Conservation (phyloP, 2,329 filamentous ascomycete species). For the Penicillium corylophilum region DNA sequence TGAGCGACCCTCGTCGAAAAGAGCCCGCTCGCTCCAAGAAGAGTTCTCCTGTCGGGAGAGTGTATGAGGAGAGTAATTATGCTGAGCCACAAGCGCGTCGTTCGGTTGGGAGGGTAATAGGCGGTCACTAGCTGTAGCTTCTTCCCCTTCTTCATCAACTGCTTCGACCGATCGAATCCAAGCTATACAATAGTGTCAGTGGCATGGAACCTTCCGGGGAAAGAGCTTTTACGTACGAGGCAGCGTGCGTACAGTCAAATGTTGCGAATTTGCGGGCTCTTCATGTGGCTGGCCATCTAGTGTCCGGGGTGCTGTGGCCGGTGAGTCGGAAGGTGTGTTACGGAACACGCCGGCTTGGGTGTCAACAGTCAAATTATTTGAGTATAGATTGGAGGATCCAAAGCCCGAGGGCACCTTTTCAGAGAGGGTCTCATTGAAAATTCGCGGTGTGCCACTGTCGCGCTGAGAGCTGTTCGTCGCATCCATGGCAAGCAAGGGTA, state of each 20-base stretch:
- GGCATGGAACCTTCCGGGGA: not conserved
- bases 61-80: slow-evolving; percentile 44
- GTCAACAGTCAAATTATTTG: slow-evolving; percentile 20
- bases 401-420: slow-evolving; percentile 20
- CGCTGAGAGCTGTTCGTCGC: slow-evolving; percentile 22
- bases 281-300: slow-evolving; percentile 18
- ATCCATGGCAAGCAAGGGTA: slow-evolving; percentile 12
- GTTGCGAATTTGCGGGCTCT: slow-evolving; percentile 9
- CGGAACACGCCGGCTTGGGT: slow-evolving; percentile 18
- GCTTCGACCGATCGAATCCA: slow-evolving; percentile 46
- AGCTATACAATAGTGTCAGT: slow-evolving; percentile 25
- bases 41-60: slow-evolving; percentile 24
- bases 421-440: slow-evolving; percentile 21
- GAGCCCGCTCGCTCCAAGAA: slow-evolving; percentile 4
- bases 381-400: slow-evolving; percentile 5
- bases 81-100: slow-evolving; percentile 47
- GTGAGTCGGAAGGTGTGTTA: slow-evolving; percentile 22
- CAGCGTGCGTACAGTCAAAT: slow-evolving; percentile 33
- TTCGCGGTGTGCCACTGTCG: slow-evolving; percentile 15
- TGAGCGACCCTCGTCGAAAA: slow-evolving; percentile 8
- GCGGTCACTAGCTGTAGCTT: slow-evolving; percentile 32
- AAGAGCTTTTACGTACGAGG: slow-evolving; percentile 30
- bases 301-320: slow-evolving; percentile 18
- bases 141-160: slow-evolving; percentile 36
- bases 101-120: slow-evolving; percentile 39